Conservation (phyloP, 2,329 filamentous ascomycete species). For the Colletotrichum orchidophilum region DNA sequence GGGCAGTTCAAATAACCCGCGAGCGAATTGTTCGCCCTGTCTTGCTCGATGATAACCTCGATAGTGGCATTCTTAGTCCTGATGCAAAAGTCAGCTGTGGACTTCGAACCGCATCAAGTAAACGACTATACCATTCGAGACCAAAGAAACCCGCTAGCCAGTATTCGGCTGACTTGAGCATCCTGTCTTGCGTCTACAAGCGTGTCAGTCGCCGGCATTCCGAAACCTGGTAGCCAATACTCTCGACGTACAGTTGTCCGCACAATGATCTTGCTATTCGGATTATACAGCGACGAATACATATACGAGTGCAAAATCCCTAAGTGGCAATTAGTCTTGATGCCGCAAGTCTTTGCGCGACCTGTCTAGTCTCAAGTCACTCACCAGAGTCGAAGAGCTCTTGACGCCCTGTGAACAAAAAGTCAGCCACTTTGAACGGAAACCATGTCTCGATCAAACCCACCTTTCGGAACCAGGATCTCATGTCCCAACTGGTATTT, state of each 20-base stretch:
- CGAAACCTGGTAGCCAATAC: neutral
- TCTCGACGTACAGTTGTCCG: slow-evolving; percentile 66
- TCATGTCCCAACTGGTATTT: slow-evolving; percentile 74
- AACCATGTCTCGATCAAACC: neutral
- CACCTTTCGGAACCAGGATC: slow-evolving; percentile 74
- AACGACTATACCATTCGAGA: slow-evolving; percentile 64
- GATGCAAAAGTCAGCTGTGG: neutral
- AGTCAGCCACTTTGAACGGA: neutral
- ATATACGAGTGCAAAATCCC: slow-evolving; percentile 78
- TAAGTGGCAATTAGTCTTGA: slow-evolving; percentile 31
- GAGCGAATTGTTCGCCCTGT: slow-evolving; percentile 74
- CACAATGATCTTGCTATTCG: slow-evolving; percentile 76
- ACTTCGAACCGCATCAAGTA: neutral
- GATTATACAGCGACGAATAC: slow-evolving; percentile 77
- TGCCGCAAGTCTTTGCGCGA: neutral
- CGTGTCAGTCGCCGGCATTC: slow-evolving; percentile 21
- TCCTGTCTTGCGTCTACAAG: slow-evolving; percentile 73
- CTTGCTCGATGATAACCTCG: slow-evolving; percentile 75
- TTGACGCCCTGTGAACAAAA: slow-evolving; percentile 59
- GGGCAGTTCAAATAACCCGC: slow-evolving; percentile 74
- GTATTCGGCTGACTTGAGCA: slow-evolving; percentile 81
- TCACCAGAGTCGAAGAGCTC: slow-evolving; percentile 74
- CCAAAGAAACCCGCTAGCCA: slow-evolving; percentile 84
- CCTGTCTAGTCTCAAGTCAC: neutral
- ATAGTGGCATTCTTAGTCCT: slow-evolving; percentile 75